Evolutionary conservation across 2,329 filamentous ascomycete species (phyloP), one percentile per base, ranked within the genome.

Genomic region (Reticulascus tulasneorum): DNA sequence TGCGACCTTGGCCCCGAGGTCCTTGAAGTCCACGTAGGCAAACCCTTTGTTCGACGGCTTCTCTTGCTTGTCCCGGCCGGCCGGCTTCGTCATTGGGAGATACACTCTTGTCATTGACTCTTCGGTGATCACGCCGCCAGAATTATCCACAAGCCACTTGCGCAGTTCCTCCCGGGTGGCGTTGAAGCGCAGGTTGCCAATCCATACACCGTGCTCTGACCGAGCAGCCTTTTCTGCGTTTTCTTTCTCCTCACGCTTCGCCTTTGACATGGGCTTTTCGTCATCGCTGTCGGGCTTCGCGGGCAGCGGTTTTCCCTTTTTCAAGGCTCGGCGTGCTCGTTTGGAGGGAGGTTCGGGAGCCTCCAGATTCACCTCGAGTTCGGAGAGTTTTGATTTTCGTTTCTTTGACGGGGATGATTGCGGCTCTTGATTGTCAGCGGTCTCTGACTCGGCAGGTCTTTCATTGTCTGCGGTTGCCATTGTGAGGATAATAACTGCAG

Each of bases 291-390:
- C 54, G 7, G 64, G 57, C 33, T 69, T 70, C 7, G 60, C 53
- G 3, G 73, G 71, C 2, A 78, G 54, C 2, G 72, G 55, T 57
- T 85, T 86, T 47, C 79, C 79, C 66, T 95, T 96, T 63, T 96
- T 97, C 40, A 94, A 78, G 44, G 83, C 82, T 57, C 93, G 88
- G 49, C 89, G 79, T 44, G 87, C 89, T 58, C 93, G 94, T 63
- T 97, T 98, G 22, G 93, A 97, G 2, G 88, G 87, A 15, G 93
- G 93, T 56, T 97, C 90, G 18, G 93, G 93, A n/a, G 86, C 81
- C 46, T 70, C 73, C 45, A 98, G 67, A 59, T 98, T 87, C 56
- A 98, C 89, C 60, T 94, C 88, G 53, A 98, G 84, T 52, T 90
- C 85, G 30, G 82, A 75, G 36, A 75, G 60, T 36, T 71, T 64